phyloP scores from a whole-genome alignment of 495 filamentous ascomycete species.

The Chaetomium fimeti region DNA sequence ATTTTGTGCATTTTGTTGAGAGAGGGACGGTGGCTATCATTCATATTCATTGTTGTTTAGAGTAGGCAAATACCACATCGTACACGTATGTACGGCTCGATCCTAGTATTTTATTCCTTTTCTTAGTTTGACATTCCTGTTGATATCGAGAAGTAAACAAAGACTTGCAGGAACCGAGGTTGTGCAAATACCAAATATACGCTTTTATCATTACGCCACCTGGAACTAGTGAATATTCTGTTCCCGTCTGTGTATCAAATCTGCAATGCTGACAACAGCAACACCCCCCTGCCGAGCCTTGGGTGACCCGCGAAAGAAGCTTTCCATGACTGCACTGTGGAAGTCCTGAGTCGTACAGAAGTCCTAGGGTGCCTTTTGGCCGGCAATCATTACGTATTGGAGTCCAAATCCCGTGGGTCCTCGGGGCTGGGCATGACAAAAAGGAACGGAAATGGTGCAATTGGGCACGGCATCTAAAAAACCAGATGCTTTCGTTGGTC shows the following conservation, averaged over 20 bases:
- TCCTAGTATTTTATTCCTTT: neutral
- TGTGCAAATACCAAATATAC: no score
- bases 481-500: neutral
- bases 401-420: constrained; percentile 23
- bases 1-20: neutral
- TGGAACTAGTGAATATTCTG: no score
- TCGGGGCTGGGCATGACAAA: constrained; percentile 27
- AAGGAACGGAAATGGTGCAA: constrained; percentile 9
- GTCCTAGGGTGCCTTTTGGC: constrained; percentile 5
- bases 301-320: neutral
- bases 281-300: neutral
- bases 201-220: no score
- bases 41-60: neutral
- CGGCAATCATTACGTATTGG: constrained; percentile 22
- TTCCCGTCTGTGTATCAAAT: neutral
- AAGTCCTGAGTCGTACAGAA: constrained; percentile 3
- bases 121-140: neutral
- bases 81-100: neutral
- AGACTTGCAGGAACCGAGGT: no score
- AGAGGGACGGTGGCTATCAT: neutral
- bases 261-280: neutral
- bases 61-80: constrained; percentile 1
- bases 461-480: constrained; percentile 17
- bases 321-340: neutral
- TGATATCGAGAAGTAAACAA: no score